Evolutionary conservation across 2,329 filamentous ascomycete species (phyloP), one percentile per base, ranked within the genome.

Genomic region (Dactylonectria estremocensis): DNA sequence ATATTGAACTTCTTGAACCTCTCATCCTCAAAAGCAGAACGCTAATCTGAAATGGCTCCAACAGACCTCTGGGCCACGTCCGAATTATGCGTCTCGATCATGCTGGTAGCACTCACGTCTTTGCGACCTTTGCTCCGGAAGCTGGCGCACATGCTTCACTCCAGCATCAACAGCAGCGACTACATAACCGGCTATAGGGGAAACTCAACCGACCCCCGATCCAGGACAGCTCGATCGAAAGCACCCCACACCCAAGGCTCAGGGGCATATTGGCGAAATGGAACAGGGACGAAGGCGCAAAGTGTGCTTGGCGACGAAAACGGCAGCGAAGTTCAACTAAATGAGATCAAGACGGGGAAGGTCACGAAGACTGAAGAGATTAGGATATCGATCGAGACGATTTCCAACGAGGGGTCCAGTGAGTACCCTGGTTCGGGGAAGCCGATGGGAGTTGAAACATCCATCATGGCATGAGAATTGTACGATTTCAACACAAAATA

Each of bases 41-140:
- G 16, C 9, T 49, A 11, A 48, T 18, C 18, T 20, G n/a, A 10
- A 46, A 5, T 0, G 5, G 6, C 20, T 24, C 45, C 1, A 24
- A n/a, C 16, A 72, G 69, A 72, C 28, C 62, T 72, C 11, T 68
- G 68, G 70, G 66, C 66, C 5, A 54, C 61, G 4, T 50, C 70
- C 11, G 70, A 72, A 56, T 48, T 71, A 3, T 72, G 66, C 46
- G 65, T 70, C 4, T 71, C 70, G 3, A 64, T 72, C 33, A 71
- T 66, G 9, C 59, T 72, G 16, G 69, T 71, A 1, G 61, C 70
- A 2, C 57, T 72, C 20, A 68, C 69, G 1, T 66, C 66, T 3
- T 57, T 71, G 2, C 61, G 66, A 7, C 70, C 70, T 1, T 37
- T 72, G 2, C 45, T 71, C 5, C 53, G 55, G 37, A 69, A 61